Conservation (phyloP, 2,329 filamentous ascomycete genomes). For the Laburnicola sp. region DNA sequence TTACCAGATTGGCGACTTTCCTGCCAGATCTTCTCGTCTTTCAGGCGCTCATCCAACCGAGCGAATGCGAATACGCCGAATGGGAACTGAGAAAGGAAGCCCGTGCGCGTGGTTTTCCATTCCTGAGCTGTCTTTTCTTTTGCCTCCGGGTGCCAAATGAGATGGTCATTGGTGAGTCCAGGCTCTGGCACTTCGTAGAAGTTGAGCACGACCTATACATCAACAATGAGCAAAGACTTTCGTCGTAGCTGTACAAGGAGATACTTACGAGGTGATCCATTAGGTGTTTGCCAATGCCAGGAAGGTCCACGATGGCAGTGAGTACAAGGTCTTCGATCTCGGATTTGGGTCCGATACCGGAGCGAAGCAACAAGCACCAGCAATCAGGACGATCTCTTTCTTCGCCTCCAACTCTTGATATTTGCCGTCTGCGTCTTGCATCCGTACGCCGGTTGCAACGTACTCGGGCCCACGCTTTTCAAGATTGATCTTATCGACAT, state of each 20-base stretch:
- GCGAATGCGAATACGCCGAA: constrained; percentile 66
- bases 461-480: constrained; percentile 42
- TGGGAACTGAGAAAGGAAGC: constrained; percentile 63
- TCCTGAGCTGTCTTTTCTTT: constrained; percentile 55
- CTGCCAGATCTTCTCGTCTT: constrained; percentile 59
- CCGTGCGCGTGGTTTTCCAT: constrained; percentile 62
- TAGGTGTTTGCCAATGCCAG: constrained; percentile 66
- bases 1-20: constrained; percentile 48
- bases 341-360: constrained; percentile 60
- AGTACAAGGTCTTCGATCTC: constrained; percentile 60
- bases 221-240: constrained; percentile 44
- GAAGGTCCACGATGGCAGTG: constrained; percentile 56
- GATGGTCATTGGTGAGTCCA: constrained; percentile 57
- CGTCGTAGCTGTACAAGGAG: constrained; percentile 44
- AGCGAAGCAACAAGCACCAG: constrained; percentile 48
- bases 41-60: constrained; percentile 63
- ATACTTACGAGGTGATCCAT: constrained; percentile 62
- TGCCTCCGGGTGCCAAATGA: constrained; percentile 56
- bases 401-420: constrained; percentile 38
- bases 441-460: constrained; percentile 55
- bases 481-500: constrained; percentile 53
- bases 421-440: too few relatives aligned
- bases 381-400: constrained; percentile 41
- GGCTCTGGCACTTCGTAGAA: constrained; percentile 65
- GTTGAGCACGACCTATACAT: constrained; percentile 54